Base-by-base conservation (phyloP, 345 rosid species). In the Laguncularia racemosa region DNA sequence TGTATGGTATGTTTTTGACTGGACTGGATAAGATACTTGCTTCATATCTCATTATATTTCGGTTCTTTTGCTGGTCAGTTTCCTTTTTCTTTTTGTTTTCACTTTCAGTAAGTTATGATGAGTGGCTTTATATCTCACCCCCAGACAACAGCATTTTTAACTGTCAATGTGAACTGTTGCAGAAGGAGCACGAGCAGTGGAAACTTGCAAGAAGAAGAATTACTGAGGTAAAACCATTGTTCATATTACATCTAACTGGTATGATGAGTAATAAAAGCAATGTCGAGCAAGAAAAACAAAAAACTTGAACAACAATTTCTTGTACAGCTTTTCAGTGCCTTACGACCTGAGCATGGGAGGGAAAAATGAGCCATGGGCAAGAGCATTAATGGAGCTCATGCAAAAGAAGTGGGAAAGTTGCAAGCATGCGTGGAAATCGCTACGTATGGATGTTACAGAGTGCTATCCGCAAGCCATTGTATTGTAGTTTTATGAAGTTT, bases 271-370 rank as follows among this genome's bases (percentile, higher is more conserved):
- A 6, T 33, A 9, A 7, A 33, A 33, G 40, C 40, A 33, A 9
- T 1, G 7, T 33, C 9, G 7, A 33, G 11, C 9, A 4, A 33
- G 40, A 33, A 33, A 33, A 33, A 33, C 40, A 33, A 33, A 46
- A 48, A 55, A 51, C 23, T 50, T 56, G 0, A 46, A 16, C 1
- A 19, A 14, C 60, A 55, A 46, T 51, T 52, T 48, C 23, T 43
- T 15, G 44, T 0, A 53, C 83, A 92, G 98, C 68, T 92, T 92
- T 67, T 84, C 95, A 0, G 96, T 86, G 72, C 98, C 96, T 6
- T 88, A 76, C 58, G 95, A 89, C 18, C 74, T 86, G 71, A 92
- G 98, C 85, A 84, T 84, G 90, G 80, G 77, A 61, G 95, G 92
- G 49, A 66, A 70, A 61, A 80, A 80, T 9, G 98, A 91, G 61